Percentiles rank a stretch among this genome's conserved stretches.
phyloP scores from a whole-genome alignment of 306 rosid genomes.

The Begonia peltatifolia region DNA sequence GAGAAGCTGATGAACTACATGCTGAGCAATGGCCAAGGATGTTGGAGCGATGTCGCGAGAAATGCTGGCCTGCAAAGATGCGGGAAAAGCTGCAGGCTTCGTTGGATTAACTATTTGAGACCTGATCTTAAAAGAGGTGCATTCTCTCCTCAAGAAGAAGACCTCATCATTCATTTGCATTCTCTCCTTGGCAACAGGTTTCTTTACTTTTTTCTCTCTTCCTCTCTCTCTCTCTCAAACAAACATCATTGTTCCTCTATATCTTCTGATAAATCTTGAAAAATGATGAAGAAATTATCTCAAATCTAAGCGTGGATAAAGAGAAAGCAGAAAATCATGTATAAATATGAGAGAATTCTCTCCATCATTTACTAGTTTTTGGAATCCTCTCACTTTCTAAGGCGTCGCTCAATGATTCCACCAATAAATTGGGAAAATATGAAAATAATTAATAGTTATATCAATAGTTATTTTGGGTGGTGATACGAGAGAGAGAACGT shows the following conservation, averaged over 20 bases:
- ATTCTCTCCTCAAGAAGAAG: constrained; percentile 73
- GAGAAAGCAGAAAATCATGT: no score
- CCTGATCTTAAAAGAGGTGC: constrained; percentile 92
- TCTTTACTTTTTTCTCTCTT: background rate
- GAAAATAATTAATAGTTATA: no score
- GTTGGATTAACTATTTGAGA: constrained; percentile 93
- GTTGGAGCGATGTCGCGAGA: constrained; percentile 88
- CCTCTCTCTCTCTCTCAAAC: background rate
- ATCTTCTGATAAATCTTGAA: background rate
- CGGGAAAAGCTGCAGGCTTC: constrained; percentile 81
- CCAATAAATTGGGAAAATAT: no score
- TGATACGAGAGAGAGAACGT: no score
- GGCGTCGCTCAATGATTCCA: no score
- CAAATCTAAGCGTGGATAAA: no score
- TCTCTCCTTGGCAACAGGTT: constrained; percentile 94
- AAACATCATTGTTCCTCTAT: background rate
- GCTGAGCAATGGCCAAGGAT: constrained; percentile 76
- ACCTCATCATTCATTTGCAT: constrained; percentile 71
- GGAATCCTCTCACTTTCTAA: no score
- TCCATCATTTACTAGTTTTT: no score
- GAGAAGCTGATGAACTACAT: constrained; percentile 68
- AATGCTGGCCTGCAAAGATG: constrained; percentile 83
- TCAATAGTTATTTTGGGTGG: no score
- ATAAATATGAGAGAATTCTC: no score
- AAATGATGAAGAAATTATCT: no score